Base-by-base conservation (phyloP, 139 green algal species). In the Spirogloea muscicola region DNA sequence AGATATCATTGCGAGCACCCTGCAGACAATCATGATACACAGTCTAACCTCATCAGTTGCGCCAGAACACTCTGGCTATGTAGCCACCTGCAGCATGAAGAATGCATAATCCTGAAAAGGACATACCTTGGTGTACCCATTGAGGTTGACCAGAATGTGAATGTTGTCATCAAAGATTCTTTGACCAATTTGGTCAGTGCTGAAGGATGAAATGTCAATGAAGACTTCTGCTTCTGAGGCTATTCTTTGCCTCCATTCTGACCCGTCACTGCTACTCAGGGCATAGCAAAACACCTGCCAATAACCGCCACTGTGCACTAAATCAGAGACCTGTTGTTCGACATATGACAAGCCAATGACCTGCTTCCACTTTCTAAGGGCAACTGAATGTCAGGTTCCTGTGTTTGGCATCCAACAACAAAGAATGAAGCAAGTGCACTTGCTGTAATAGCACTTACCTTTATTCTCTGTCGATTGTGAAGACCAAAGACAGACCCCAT, bases 1-100 rank as follows among this genome's bases (percentile, higher is more conserved):
- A 96, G 33, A 96, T 88, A 82, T 96, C 91, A 65, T 94, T 95
- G n/a, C 89, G 79, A 6, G 91, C 89, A n/a, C 91, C 91, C 77
- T 71, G 48, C 13, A 57, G 13, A 9, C 9, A 71, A 9, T 49
- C 40, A 71, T 13, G 16, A 71, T 9, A n/a, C n/a, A n/a, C n/a
- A n/a, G n/a, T n/a, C n/a, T n/a, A n/a, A n/a, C n/a, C n/a, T n/a
- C n/a, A n/a, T n/a, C n/a, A n/a, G n/a, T n/a, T n/a, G n/a, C n/a
- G n/a, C n/a, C n/a, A n/a, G n/a, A n/a, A n/a, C n/a, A n/a, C n/a
- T n/a, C n/a, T n/a, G n/a, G n/a, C n/a, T n/a, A n/a, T n/a, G n/a
- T n/a, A n/a, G n/a, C n/a, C n/a, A n/a, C n/a, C n/a, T n/a, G n/a
- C n/a, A n/a, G n/a, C n/a, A n/a, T n/a, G n/a, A n/a, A n/a, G n/a